Evolutionary conservation across 2,329 filamentous ascomycete species (phyloP).

Genomic region (Penicillium olsonii): DNA sequence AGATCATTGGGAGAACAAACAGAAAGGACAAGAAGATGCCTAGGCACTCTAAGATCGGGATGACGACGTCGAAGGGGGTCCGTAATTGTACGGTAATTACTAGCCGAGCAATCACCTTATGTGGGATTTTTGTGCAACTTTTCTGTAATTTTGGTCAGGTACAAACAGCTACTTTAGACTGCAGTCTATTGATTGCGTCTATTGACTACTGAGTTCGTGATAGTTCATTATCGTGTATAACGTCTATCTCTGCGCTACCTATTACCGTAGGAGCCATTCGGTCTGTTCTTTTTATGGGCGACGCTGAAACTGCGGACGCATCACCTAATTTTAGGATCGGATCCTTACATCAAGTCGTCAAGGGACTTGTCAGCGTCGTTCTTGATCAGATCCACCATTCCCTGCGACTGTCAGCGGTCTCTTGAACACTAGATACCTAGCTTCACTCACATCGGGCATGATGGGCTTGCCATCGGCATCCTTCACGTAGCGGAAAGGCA

Average conservation of each 20-base stretch:
- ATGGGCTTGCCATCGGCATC: slow-evolving; percentile 73
- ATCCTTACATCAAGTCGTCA: slow-evolving; percentile 72
- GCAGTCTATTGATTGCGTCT: not conserved
- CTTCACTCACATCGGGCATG: slow-evolving; percentile 78
- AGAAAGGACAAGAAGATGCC: not conserved
- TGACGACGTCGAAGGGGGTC: slow-evolving; percentile 14
- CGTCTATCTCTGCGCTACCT: too few relatives aligned
- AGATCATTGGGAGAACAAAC: slow-evolving; percentile 17
- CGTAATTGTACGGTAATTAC: slow-evolving; percentile 1
- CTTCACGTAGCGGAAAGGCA: slow-evolving; percentile 96
- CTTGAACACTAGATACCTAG: not conserved
- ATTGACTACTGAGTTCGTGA: not conserved
- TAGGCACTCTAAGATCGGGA: slow-evolving; percentile 4
- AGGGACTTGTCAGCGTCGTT: slow-evolving; percentile 93
- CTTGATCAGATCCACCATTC: slow-evolving; percentile 91
- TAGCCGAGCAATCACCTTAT: not conserved
- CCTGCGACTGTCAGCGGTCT: slow-evolving; percentile 54
- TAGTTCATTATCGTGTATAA: not conserved
- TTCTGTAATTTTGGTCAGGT: not conserved
- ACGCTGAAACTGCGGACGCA: not conserved
- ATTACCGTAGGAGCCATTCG: too few relatives aligned
- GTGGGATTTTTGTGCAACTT: not conserved
- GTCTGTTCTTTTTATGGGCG: not conserved
- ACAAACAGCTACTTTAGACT: not conserved
- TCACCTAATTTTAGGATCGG: not conserved